Conservation (phyloP, 371 early-diverging fungal genomes). For the Mortierella sp. region DNA sequence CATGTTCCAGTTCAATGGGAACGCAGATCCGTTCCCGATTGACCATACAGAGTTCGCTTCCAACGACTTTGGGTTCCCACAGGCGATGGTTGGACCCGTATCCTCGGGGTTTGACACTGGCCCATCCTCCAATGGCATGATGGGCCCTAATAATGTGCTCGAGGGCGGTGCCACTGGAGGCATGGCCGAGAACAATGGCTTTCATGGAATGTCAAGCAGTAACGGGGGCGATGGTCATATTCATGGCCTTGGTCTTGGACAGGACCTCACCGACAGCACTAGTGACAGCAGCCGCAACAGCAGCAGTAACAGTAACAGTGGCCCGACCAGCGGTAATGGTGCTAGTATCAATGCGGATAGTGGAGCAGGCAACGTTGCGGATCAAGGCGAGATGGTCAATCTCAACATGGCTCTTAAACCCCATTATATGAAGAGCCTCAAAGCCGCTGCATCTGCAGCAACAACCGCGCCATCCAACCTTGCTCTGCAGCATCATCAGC, state of each 20-base stretch:
- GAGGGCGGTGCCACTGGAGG: conserved; percentile 13
- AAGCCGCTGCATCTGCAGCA: conserved; percentile 18
- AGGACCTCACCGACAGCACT: conserved; percentile 7
- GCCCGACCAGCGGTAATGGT: not conserved
- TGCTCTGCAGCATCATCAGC: conserved; percentile 18
- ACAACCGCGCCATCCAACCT: conserved; percentile 5
- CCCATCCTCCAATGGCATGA: conserved; percentile 10
- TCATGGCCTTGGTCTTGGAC: conserved; percentile 6
- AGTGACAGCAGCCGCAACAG: conserved; percentile 16
- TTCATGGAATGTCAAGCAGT: conserved; percentile 4
- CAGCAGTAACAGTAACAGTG: conserved; percentile 10
- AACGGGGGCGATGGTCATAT: conserved; percentile 9
- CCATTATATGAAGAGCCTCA: conserved; percentile 30
- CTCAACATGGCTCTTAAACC: conserved; percentile 37
- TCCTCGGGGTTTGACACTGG: conserved; percentile 28
- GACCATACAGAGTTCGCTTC: conserved; percentile 50
- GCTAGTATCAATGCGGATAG: conserved; percentile 2
- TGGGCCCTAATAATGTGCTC: conserved; percentile 2
- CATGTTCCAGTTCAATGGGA: conserved; percentile 41
- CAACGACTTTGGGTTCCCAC: conserved; percentile 41
- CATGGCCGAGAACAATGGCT: conserved; percentile 17
- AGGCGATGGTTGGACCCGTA: conserved; percentile 33
- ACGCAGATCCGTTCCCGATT: conserved; percentile 40
- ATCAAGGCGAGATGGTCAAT: conserved; percentile 18
- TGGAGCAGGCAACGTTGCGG: conserved; percentile 7